These are phyloP conservation scores for Phialocephala sp. DNA, from an alignment of 2,329 filamentous ascomycete species.

Conservation along the genomic window DNA sequence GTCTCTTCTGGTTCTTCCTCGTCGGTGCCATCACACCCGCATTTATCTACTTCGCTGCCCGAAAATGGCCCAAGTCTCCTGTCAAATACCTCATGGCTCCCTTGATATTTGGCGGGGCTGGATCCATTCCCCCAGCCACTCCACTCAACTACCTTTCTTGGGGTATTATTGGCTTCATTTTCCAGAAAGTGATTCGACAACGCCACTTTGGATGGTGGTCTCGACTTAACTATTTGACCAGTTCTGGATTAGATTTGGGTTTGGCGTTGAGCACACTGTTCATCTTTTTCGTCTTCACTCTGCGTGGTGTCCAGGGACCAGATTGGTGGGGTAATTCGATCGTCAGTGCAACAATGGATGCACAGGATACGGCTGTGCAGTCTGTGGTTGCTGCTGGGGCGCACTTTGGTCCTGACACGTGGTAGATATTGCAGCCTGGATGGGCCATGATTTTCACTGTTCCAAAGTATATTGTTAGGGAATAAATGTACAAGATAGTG, in stretches of 20 bases:
- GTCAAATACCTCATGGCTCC: slow-evolving; percentile 51
- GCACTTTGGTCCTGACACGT: slow-evolving; percentile 27
- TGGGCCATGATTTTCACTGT: neutral
- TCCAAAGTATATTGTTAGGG: neutral
- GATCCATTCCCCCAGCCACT: slow-evolving; percentile 66
- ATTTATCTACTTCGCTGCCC: slow-evolving; percentile 58
- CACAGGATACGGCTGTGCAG: slow-evolving; percentile 31
- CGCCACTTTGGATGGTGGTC: slow-evolving; percentile 76
- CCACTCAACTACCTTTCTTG: slow-evolving; percentile 75
- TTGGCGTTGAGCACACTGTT: slow-evolving; percentile 71
- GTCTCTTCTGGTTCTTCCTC: slow-evolving; percentile 74
- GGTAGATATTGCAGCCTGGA: slow-evolving; percentile 8
- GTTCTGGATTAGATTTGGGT: slow-evolving; percentile 72
- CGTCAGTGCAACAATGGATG: slow-evolving; percentile 31
- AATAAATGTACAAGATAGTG: neutral
- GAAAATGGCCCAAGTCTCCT: slow-evolving; percentile 63
- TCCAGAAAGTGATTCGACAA: slow-evolving; percentile 71
- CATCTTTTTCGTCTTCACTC: slow-evolving; percentile 66
- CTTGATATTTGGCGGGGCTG: slow-evolving; percentile 35
- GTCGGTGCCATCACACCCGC: slow-evolving; percentile 67
- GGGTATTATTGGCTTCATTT: slow-evolving; percentile 68
- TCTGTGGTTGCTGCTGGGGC: slow-evolving; percentile 26
- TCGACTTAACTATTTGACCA: slow-evolving; percentile 78
- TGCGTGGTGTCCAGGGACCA: slow-evolving; percentile 56
- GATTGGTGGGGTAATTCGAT: slow-evolving; percentile 67